Conservation (phyloP, 2,329 filamentous ascomycete genomes). For the Orbilia brochopaga region DNA sequence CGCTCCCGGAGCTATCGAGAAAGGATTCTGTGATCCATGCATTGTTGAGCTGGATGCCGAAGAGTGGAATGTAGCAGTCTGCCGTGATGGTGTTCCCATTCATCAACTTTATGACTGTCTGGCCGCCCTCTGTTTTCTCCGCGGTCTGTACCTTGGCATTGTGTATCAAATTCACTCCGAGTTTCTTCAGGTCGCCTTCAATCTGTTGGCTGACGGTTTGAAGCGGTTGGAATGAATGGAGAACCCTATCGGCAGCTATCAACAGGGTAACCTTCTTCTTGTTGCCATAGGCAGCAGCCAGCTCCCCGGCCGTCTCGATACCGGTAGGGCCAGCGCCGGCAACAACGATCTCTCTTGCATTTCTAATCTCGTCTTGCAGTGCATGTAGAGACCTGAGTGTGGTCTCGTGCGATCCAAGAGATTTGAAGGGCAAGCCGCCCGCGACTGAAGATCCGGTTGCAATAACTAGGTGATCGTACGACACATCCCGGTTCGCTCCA, state of each 20-base stretch:
- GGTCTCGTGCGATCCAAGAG: slow-evolving; percentile 45
- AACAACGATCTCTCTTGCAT: slow-evolving; percentile 55
- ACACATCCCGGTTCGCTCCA: slow-evolving; percentile 20
- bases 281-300: slow-evolving; percentile 52
- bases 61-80: slow-evolving; percentile 50
- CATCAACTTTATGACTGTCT: slow-evolving; percentile 42
- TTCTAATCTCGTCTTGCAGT: slow-evolving; percentile 48
- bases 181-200: slow-evolving; percentile 42
- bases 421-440: slow-evolving; percentile 54
- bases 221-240: slow-evolving; percentile 18
- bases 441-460: slow-evolving; percentile 55
- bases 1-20: slow-evolving; percentile 46
- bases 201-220: slow-evolving; percentile 30
- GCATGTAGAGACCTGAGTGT: slow-evolving; percentile 51
- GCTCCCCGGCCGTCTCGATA: slow-evolving; percentile 57
- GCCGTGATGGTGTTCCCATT: slow-evolving; percentile 28
- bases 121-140: slow-evolving; percentile 10
- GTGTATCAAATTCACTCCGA: slow-evolving; percentile 46
- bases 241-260: slow-evolving; percentile 16
- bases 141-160: slow-evolving; percentile 31
- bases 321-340: slow-evolving; percentile 57
- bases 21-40: slow-evolving; percentile 37
- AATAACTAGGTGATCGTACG: slow-evolving; percentile 53
- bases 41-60: slow-evolving; percentile 49
- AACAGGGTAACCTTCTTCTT: slow-evolving; percentile 50